Percentiles rank a stretch among this genome's conserved stretches.
These are phyloP conservation scores for Kwoniella europaea DNA, from an alignment of 768 basidiomycete species.

Conservation along the genomic window DNA sequence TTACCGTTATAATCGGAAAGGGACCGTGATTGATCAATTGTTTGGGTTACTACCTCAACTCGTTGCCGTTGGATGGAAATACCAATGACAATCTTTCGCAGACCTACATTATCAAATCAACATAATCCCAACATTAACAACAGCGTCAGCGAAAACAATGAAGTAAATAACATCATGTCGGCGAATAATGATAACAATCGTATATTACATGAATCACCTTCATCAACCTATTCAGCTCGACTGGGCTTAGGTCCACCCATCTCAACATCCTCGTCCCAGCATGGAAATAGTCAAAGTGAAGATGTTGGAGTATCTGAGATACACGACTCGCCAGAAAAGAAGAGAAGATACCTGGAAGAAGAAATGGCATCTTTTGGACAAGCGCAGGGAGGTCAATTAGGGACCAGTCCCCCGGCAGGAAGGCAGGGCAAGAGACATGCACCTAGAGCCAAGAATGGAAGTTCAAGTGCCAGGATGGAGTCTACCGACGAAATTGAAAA, in stretches of 20 bases:
- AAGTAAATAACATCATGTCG: neutral
- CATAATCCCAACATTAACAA: neutral
- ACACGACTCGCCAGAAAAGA: conserved; percentile 5
- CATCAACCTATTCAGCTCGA: conserved; percentile 13
- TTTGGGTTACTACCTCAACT: neutral
- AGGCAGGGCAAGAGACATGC: conserved; percentile 13
- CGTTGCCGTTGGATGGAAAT: neutral
- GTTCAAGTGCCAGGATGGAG: conserved; percentile 21
- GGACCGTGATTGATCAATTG: neutral
- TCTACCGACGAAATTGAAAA: conserved; percentile 18
- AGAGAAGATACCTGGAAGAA: neutral
- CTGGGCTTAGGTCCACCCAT: neutral
- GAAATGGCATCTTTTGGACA: no score
- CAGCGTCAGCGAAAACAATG: neutral
- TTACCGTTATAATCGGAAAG: neutral
- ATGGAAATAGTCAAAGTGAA: neutral
- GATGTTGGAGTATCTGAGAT: neutral
- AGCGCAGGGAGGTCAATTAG: neutral
- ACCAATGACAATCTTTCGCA: conserved; percentile 23
- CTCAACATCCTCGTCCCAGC: neutral
- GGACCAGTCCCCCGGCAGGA: neutral
- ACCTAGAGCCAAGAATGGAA: conserved; percentile 17
- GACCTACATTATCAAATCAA: conserved; percentile 7
- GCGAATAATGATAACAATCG: neutral
- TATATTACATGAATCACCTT: neutral